A percentile compares a stretch with the other conserved stretches of the same genome.
phyloP scores from a whole-genome alignment of 179 eudicot species.

The Nepenthes alata region DNA sequence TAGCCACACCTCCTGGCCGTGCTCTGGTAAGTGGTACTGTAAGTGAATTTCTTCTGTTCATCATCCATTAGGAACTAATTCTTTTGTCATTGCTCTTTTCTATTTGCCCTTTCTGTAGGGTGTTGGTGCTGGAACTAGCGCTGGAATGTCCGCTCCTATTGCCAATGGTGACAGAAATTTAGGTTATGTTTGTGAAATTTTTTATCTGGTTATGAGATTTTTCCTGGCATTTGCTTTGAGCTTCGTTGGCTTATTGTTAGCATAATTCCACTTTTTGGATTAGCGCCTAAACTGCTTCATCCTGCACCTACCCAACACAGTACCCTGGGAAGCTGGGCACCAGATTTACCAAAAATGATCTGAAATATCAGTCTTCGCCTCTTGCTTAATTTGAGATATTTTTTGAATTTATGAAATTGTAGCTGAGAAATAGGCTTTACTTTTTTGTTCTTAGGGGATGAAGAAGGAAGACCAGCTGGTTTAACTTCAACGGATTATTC shows the following conservation, averaged over 20 bases:
- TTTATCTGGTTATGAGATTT: neutral
- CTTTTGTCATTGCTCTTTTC: neutral
- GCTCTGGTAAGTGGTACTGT: conserved; percentile 36
- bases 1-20: conserved; percentile 57
- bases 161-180: conserved; percentile 43
- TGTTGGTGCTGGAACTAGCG: conserved; percentile 58
- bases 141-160: conserved; percentile 43
- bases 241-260: too few species aligned
- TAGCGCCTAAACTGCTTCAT: neutral
- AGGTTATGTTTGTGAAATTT: conserved; percentile 27
- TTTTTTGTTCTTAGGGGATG: conserved; percentile 31
- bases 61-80: neutral
- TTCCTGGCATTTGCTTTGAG: neutral
- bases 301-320: neutral
- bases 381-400: neutral
- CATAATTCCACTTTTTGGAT: neutral
- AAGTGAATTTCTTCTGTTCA: neutral
- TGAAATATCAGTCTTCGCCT: neutral
- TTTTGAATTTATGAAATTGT: neutral
- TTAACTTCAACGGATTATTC: conserved; percentile 43
- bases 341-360: neutral
- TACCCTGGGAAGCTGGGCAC: neutral
- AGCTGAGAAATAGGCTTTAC: neutral
- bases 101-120: conserved; percentile 27
- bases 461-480: conserved; percentile 39